phyloP scores from a whole-genome alignment of 805 yeast species.

The Saccharomycopsis sp. region DNA sequence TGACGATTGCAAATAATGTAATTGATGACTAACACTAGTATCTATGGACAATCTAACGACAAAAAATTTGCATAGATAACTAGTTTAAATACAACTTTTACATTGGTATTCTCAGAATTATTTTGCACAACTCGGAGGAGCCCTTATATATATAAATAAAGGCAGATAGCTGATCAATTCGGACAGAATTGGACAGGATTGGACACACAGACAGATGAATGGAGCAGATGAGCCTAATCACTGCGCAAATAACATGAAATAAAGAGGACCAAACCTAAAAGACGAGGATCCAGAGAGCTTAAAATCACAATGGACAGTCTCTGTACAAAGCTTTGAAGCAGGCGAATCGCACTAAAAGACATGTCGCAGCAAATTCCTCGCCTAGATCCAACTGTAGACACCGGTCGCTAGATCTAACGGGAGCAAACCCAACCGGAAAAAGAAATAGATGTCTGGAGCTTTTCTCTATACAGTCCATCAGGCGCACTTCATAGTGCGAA shows the following conservation, averaged over 20 bases:
- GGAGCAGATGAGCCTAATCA: background rate
- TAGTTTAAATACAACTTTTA: too few relatives aligned
- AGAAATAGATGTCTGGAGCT: background rate
- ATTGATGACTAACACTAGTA: too few relatives aligned
- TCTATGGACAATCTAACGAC: too few relatives aligned
- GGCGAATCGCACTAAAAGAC: background rate
- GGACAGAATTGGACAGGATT: background rate
- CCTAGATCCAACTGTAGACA: too few relatives aligned
- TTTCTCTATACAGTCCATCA: background rate
- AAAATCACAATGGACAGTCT: background rate
- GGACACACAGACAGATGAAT: background rate
- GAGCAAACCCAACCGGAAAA: background rate
- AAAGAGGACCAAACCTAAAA: background rate
- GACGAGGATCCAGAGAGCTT: background rate
- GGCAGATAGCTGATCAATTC: background rate
- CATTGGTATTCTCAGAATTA: too few relatives aligned
- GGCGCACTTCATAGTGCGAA: background rate
- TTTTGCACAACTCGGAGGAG: too few relatives aligned
- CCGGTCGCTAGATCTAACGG: background rate
- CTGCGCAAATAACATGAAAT: background rate
- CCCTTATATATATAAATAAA: background rate
- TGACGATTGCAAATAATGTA: too few relatives aligned
- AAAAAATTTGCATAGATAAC: too few relatives aligned
- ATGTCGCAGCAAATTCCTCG: too few relatives aligned
- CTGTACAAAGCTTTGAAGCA: background rate